Evolutionary conservation across 352 stramenopile species (phyloP).

Genomic region (Aphanomyces stellatus): DNA sequence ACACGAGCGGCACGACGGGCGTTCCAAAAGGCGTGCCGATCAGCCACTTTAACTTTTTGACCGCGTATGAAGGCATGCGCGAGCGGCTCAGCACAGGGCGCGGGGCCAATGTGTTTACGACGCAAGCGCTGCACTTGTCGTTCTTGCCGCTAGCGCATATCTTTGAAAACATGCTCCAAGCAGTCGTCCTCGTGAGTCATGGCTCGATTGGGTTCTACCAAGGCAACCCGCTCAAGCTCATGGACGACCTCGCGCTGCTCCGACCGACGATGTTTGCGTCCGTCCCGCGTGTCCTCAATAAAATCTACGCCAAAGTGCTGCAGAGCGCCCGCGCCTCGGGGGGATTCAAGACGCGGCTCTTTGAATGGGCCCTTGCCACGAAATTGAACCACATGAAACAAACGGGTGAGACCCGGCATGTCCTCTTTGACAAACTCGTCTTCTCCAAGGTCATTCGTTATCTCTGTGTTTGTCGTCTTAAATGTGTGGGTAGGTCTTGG

Average conservation of each 20-base stretch:
- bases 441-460: slow-evolving; percentile 94
- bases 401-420: slow-evolving; percentile 37
- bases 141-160: slow-evolving; percentile 97
- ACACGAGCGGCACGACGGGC: slow-evolving; percentile 21
- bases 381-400: slow-evolving; percentile 35
- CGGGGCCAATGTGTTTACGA: not conserved
- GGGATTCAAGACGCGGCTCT: slow-evolving; percentile 66
- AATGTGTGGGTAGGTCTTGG: too few species aligned
- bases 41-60: slow-evolving; percentile 17
- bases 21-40: slow-evolving; percentile 18
- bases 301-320: slow-evolving; percentile 94
- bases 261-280: slow-evolving; percentile 88
- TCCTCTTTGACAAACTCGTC: slow-evolving; percentile 91
- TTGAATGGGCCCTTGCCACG: slow-evolving; percentile 55
- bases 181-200: slow-evolving; percentile 54
- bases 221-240: slow-evolving; percentile 80
- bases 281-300: slow-evolving; percentile 93
- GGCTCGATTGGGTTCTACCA: slow-evolving; percentile 89
- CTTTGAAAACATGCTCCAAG: slow-evolving; percentile 77
- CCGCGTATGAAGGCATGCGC: slow-evolving; percentile 1
- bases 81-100: not conserved
- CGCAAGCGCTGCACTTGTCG: slow-evolving; percentile 85
- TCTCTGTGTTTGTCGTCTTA: too few species aligned
- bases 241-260: slow-evolving; percentile 89
- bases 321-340: slow-evolving; percentile 42